Percentiles rank a stretch among this genome's conserved stretches.
Evolutionary conservation across 495 filamentous ascomycete species (phyloP).

Genomic region (Amorphotheca resinae): DNA sequence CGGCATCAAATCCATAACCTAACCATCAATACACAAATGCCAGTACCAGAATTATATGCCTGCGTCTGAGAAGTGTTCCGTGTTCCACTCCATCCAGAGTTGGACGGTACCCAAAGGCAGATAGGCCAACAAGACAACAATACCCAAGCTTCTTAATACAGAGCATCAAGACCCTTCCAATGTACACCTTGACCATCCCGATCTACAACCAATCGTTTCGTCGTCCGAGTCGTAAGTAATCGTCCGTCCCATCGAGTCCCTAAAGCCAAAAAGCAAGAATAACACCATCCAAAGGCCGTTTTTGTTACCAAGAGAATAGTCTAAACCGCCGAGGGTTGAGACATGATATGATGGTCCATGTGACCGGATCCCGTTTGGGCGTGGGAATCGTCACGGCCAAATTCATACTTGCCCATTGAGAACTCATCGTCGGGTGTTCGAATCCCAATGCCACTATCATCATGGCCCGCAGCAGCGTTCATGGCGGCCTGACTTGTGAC

Average conservation of each 20-base stretch:
- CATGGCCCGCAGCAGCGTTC: slow-evolving; percentile 29
- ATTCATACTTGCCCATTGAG: slow-evolving; percentile 39
- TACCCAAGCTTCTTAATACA: slow-evolving; percentile 1
- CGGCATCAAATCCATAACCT: too few species aligned
- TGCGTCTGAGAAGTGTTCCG: too few species aligned
- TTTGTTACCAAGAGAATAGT: background rate
- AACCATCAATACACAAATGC: too few species aligned
- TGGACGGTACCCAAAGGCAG: too few species aligned
- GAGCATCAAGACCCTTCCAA: slow-evolving; percentile 6
- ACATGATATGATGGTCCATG: slow-evolving; percentile 2
- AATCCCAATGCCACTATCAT: slow-evolving; percentile 64
- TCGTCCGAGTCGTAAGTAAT: slow-evolving; percentile 19
- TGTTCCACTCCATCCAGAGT: too few species aligned
- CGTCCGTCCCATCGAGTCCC: slow-evolving; percentile 5
- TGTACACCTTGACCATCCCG: slow-evolving; percentile 14
- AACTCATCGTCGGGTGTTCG: slow-evolving; percentile 47
- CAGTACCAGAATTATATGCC: too few species aligned
- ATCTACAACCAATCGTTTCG: slow-evolving; percentile 19
- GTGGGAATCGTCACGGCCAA: slow-evolving; percentile 13
- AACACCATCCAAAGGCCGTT: background rate
- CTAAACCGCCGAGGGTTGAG: slow-evolving; percentile 11
- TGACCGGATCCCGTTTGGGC: slow-evolving; percentile 1
- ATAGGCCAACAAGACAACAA: too few species aligned
- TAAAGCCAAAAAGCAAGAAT: slow-evolving; percentile 12
- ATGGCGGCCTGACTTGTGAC: slow-evolving; percentile 22